Evolutionary conservation across 768 basidiomycete species (phyloP).

Genomic region (Pleurotus cornucopiae): DNA sequence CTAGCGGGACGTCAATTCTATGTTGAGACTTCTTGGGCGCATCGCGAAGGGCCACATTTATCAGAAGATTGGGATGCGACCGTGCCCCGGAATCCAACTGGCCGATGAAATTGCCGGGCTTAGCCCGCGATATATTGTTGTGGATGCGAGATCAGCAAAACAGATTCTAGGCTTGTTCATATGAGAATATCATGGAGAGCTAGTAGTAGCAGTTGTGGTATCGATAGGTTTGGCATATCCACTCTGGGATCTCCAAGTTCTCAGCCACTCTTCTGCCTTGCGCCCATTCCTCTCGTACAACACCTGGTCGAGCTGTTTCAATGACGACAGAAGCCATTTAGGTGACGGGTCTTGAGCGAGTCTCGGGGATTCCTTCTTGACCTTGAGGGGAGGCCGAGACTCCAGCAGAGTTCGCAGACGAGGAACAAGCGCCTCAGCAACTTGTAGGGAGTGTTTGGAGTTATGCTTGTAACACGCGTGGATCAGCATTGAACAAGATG

Average conservation of each 20-base stretch:
- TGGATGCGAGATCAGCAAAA: neutral
- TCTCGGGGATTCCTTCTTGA: neutral
- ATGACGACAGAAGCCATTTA: conserved; percentile 1
- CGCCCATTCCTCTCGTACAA: conserved; percentile 6
- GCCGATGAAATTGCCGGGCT: no score
- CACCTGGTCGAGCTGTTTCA: conserved; percentile 6
- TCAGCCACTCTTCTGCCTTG: conserved; percentile 29
- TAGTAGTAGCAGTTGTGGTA: neutral
- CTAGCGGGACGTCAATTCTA: no score
- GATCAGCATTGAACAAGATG: conserved; percentile 53
- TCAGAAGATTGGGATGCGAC: no score
- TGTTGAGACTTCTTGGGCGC: no score
- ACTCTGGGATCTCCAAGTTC: conserved; percentile 21
- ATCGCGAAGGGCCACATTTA: no score
- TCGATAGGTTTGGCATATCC: conserved; percentile 15
- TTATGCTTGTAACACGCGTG: conserved; percentile 48
- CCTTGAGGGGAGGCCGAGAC: neutral
- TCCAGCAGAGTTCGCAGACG: conserved; percentile 30
- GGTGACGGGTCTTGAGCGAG: conserved; percentile 5
- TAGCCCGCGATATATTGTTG: no score
- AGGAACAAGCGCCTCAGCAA: conserved; percentile 39
- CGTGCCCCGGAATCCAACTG: no score
- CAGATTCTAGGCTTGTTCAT: neutral
- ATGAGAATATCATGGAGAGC: neutral
- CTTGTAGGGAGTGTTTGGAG: conserved; percentile 28